Evolutionary conservation across 2,329 filamentous ascomycete species (phyloP).

Genomic region (Balansia obtecta): DNA sequence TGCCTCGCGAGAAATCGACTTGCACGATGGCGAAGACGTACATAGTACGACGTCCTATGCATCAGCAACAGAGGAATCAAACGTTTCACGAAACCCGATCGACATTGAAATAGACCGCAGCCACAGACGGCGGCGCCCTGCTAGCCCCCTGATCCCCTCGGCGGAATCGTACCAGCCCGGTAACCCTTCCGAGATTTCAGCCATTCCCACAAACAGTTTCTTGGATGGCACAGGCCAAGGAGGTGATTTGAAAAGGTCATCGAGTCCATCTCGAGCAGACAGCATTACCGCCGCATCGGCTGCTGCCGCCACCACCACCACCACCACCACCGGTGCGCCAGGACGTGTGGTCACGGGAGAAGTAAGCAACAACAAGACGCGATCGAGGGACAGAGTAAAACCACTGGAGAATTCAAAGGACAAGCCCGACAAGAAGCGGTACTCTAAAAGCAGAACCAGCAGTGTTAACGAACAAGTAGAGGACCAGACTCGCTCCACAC

Average conservation of each 20-base stretch:
- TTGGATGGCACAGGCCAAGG: slow-evolving; percentile 43
- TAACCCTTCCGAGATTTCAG: slow-evolving; percentile 74
- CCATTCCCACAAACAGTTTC: slow-evolving; percentile 52
- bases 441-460: slow-evolving; percentile 36
- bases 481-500: slow-evolving; percentile 33
- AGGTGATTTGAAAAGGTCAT: slow-evolving; percentile 26
- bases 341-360: slow-evolving; percentile 30
- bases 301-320: slow-evolving; percentile 14
- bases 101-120: slow-evolving; percentile 75
- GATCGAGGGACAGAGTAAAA: slow-evolving; percentile 30
- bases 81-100: slow-evolving; percentile 62
- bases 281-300: slow-evolving; percentile 25
- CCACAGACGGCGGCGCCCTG: slow-evolving; percentile 45
- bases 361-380: slow-evolving; percentile 30
- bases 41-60: slow-evolving; percentile 61
- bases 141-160: slow-evolving; percentile 54
- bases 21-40: slow-evolving; percentile 45
- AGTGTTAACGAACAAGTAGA: slow-evolving; percentile 33
- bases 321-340: slow-evolving; percentile 18
- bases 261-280: slow-evolving; percentile 29
- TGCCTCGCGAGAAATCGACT: slow-evolving; percentile 29
- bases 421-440: slow-evolving; percentile 36
- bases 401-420: slow-evolving; percentile 29
- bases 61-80: slow-evolving; percentile 69
- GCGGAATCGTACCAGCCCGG: slow-evolving; percentile 48